These are phyloP conservation scores for Condylostoma magnum DNA, from an alignment of 169 alveolate genomes.

Conservation along the genomic window DNA sequence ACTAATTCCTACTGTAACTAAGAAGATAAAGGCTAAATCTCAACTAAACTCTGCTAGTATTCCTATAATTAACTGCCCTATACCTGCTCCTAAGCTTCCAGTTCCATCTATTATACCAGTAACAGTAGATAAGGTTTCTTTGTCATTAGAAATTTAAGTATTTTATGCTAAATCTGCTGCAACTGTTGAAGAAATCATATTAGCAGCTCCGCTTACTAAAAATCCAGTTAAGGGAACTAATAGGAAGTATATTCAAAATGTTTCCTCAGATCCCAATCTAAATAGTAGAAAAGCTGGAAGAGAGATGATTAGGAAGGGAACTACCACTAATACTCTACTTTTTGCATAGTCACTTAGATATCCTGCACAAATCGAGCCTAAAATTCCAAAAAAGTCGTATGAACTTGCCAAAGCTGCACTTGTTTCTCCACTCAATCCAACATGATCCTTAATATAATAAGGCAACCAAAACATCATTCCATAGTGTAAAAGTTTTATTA, in stretches of 20 bases:
- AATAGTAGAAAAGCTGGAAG: neutral
- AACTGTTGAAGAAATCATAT: neutral
- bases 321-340: neutral
- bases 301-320: neutral
- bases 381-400: conserved; percentile 20
- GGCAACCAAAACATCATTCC: conserved; percentile 22
- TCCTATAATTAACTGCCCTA: conserved; percentile 25
- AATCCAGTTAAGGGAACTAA: conserved; percentile 24
- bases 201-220: conserved; percentile 11
- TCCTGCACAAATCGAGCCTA: conserved; percentile 10
- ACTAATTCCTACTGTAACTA: neutral
- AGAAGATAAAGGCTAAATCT: neutral
- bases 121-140: conserved; percentile 2
- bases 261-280: neutral
- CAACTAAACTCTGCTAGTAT: neutral
- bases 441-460: neutral
- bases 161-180: conserved; percentile 30
- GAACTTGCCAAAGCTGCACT: conserved; percentile 1
- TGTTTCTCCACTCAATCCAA: neutral
- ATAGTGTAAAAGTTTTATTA: conserved; percentile 9
- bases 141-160: neutral
- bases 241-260: conserved; percentile 8
- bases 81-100: conserved; percentile 32
- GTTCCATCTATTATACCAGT: conserved; percentile 31
- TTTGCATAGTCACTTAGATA: neutral